Evolutionary conservation across 2,329 filamentous ascomycete species (phyloP), one percentile per base, ranked within the genome.

Genomic region (Rhinocladiella mackenziei): DNA sequence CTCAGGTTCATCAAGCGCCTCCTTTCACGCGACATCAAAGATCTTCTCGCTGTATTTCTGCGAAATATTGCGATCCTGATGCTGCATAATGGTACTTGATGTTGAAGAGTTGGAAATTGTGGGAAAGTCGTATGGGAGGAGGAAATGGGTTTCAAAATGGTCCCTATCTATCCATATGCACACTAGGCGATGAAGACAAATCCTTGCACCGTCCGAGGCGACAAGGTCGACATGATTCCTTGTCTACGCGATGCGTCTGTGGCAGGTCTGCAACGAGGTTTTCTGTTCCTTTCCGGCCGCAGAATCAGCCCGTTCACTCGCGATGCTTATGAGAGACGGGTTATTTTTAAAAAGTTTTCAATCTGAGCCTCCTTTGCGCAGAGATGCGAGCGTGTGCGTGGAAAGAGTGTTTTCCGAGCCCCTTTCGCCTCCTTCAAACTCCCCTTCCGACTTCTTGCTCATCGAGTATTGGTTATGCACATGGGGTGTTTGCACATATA

Each of bases 291-390:
- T 19, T 11, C 29, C 31, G 25, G 23, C 17, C 15, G 47, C 47
- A 43, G 47, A 28, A 43, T 25, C 45, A 54, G 45, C 51, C 48
- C 48, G 39, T 41, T 47, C 48, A 31, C 34, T 31, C 26, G 30
- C 44, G 26, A 17, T 30, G 43, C 43, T 45, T 14, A 37, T 45
- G 43, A 47, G 45, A 34, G 23, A 20, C 23, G 5, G 11, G 15
- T 26, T 36, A 35, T 20, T 33, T 32, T 31, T 36, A 17, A 43
- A 39, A 49, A 49, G 48, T 54, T 54, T 54, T 54, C 51, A 54
- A 54, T 49, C 51, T 33, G 51, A 54, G 51, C 51, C 44, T 41
- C 45, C 14, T 30, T 39, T 13, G 20, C 30, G 45, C 41, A 46
- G 39, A 31, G 26, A 37, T 35, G 41, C 40, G 38, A 19, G 43